Conservation (phyloP, 108 stramenopile species). For the Thalassiosira profunda region DNA sequence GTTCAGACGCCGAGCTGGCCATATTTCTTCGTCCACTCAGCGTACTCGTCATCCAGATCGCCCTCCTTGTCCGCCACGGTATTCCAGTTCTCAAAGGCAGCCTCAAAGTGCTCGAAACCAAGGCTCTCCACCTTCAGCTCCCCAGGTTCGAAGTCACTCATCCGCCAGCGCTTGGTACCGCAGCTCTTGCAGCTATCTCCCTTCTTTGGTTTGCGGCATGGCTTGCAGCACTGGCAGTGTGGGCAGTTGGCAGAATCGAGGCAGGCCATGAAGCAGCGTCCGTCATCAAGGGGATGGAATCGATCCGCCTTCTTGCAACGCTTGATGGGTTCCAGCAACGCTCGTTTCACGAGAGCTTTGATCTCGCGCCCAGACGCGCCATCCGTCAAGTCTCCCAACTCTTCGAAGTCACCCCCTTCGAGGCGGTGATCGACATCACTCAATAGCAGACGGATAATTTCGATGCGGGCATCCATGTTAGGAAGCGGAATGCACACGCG, state of each 20-base stretch:
- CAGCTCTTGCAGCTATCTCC: slow-evolving; percentile 87
- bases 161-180: slow-evolving; percentile 88
- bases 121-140: slow-evolving; percentile 83
- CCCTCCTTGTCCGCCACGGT: too few relatives aligned
- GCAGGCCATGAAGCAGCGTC: slow-evolving; percentile 73
- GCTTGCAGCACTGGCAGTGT: too few relatives aligned
- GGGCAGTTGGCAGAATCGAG: slow-evolving; percentile 90
- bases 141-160: slow-evolving; percentile 93
- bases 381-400: slow-evolving; percentile 63
- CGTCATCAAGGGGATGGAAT: slow-evolving; percentile 73
- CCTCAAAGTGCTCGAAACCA: slow-evolving; percentile 69
- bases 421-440: slow-evolving; percentile 61
- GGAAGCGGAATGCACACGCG: slow-evolving; percentile 76
- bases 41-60: slow-evolving; percentile 88
- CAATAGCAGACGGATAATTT: slow-evolving; percentile 62
- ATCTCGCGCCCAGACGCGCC: slow-evolving; percentile 95
- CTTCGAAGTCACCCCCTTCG: slow-evolving; percentile 45
- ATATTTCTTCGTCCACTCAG: slow-evolving; percentile 97
- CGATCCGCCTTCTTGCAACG: slow-evolving; percentile 96
- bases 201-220: slow-evolving; percentile 56
- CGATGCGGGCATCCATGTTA: slow-evolving; percentile 57
- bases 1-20: slow-evolving; percentile 95
- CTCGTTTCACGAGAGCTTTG: slow-evolving; percentile 96
- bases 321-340: slow-evolving; percentile 97
- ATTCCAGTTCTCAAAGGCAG: slow-evolving; percentile 77